Evolutionary conservation across 805 yeast genomes (phyloP).

Genomic region (Candida boleticola): DNA sequence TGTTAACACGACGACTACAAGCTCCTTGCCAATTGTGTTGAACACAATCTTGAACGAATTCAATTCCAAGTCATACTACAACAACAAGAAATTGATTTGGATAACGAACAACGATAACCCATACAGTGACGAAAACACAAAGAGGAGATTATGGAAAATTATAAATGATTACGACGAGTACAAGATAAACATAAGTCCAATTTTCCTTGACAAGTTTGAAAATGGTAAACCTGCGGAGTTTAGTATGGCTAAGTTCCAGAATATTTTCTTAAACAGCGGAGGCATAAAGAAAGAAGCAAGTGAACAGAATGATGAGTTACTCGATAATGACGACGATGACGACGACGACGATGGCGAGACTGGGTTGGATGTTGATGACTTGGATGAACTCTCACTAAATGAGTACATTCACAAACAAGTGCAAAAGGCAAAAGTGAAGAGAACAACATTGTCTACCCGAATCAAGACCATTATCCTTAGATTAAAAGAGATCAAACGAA

Average conservation of each 20-base stretch:
- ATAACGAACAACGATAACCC: constrained; percentile 80
- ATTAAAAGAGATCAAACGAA: constrained; percentile 60
- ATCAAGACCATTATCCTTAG: constrained; percentile 51
- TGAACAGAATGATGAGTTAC: constrained; percentile 5
- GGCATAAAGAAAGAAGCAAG: constrained; percentile 1
- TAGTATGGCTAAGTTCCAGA: constrained; percentile 47
- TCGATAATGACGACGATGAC: constrained; percentile 9
- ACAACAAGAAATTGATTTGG: constrained; percentile 59
- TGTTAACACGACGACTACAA: constrained; percentile 16
- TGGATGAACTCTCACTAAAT: neutral
- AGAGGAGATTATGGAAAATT: constrained; percentile 51
- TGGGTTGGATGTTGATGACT: constrained; percentile 1
- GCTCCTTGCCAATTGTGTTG: constrained; percentile 40
- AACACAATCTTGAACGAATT: constrained; percentile 57
- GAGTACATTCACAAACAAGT: constrained; percentile 3
- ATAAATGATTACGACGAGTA: constrained; percentile 59
- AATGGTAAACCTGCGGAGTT: constrained; percentile 23
- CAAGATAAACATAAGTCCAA: constrained; percentile 57
- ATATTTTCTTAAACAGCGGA: constrained; percentile 48
- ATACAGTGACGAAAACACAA: constrained; percentile 39
- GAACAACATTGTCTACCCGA: constrained; percentile 38
- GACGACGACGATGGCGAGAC: constrained; percentile 6
- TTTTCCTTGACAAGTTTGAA: constrained; percentile 45
- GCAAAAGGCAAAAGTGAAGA: constrained; percentile 11
- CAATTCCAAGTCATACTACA: constrained; percentile 43